These are phyloP conservation scores for Lactifluus subvellereus DNA, from an alignment of 768 basidiomycete genomes.

Conservation along the genomic window DNA sequence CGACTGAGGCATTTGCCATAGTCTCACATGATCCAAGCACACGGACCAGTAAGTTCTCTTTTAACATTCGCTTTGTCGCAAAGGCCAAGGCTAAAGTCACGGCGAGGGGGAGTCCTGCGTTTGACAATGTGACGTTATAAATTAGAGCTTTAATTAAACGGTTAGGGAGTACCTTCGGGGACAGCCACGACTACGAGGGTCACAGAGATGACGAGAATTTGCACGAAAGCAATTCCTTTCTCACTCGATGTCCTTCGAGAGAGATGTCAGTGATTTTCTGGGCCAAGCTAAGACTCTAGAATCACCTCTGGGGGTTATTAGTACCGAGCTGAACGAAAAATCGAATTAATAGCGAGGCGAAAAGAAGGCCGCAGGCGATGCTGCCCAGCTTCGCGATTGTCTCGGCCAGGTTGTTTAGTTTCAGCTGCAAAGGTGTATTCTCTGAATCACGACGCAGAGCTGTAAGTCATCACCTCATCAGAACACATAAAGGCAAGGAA, in stretches of 20 bases:
- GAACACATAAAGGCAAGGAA: not conserved
- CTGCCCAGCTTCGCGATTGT: slow-evolving; percentile 90
- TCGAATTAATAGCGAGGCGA: slow-evolving; percentile 81
- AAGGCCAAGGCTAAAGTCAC: slow-evolving; percentile 96
- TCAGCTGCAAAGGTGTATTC: slow-evolving; percentile 88
- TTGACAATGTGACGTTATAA: slow-evolving; percentile 11
- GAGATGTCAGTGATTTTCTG: not conserved
- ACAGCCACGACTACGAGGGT: slow-evolving; percentile 87
- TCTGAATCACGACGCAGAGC: slow-evolving; percentile 84
- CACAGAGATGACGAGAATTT: slow-evolving; percentile 91
- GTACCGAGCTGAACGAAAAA: slow-evolving; percentile 87
- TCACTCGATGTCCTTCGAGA: slow-evolving; percentile 55
- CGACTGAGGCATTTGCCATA: slow-evolving; percentile 95
- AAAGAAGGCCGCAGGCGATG: slow-evolving; percentile 74
- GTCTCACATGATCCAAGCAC: slow-evolving; percentile 97
- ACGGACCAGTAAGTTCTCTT: slow-evolving; percentile 90
- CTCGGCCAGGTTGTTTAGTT: slow-evolving; percentile 91
- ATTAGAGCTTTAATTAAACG: slow-evolving; percentile 3
- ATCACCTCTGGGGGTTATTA: slow-evolving; percentile 49
- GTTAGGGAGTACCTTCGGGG: slow-evolving; percentile 53
- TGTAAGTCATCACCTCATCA: slow-evolving; percentile 29
- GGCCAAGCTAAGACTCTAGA: not conserved
- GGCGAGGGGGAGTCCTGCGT: slow-evolving; percentile 80
- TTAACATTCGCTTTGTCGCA: slow-evolving; percentile 97
- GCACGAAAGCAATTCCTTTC: slow-evolving; percentile 86